phyloP scores from a whole-genome alignment of 1,284 basidiomycete species.

The Termitomyces sp. region DNA sequence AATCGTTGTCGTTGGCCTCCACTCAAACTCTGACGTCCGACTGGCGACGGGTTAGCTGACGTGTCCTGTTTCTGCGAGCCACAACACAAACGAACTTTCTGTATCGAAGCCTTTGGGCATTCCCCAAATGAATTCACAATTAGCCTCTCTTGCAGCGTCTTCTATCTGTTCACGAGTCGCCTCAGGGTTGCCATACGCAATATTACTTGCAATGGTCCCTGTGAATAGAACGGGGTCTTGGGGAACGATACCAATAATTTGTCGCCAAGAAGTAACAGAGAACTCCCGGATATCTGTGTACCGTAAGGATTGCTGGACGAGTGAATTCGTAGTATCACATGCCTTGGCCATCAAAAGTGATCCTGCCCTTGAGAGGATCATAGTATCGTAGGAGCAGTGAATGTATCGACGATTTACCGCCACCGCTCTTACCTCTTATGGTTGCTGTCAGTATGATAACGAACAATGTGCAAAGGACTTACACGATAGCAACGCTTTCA shows the following conservation, averaged over 20 bases:
- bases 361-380: slow-evolving; percentile 78
- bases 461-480: slow-evolving; percentile 29
- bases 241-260: slow-evolving; percentile 84
- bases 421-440: slow-evolving; percentile 78
- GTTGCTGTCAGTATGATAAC: neutral
- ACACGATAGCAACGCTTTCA: slow-evolving; percentile 90
- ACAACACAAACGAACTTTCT: slow-evolving; percentile 28
- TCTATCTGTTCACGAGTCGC: slow-evolving; percentile 83
- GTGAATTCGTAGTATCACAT: slow-evolving; percentile 1
- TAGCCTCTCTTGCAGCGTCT: slow-evolving; percentile 82
- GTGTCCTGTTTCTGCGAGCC: slow-evolving; percentile 1
- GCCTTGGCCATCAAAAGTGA: slow-evolving; percentile 87
- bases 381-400: slow-evolving; percentile 89
- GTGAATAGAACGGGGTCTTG: slow-evolving; percentile 77
- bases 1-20: slow-evolving; percentile 73
- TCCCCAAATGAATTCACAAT: slow-evolving; percentile 93
- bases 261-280: slow-evolving; percentile 80
- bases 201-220: slow-evolving; percentile 90
- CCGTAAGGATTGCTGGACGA: neutral
- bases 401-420: slow-evolving; percentile 90
- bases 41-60: slow-evolving; percentile 32
- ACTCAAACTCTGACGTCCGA: slow-evolving; percentile 69
- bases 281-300: slow-evolving; percentile 74
- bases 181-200: slow-evolving; percentile 78
- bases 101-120: slow-evolving; percentile 70